Percentiles rank a stretch among this genome's conserved stretches.
phyloP scores from a whole-genome alignment of 345 rosid genomes.

The Pistacia vera region DNA sequence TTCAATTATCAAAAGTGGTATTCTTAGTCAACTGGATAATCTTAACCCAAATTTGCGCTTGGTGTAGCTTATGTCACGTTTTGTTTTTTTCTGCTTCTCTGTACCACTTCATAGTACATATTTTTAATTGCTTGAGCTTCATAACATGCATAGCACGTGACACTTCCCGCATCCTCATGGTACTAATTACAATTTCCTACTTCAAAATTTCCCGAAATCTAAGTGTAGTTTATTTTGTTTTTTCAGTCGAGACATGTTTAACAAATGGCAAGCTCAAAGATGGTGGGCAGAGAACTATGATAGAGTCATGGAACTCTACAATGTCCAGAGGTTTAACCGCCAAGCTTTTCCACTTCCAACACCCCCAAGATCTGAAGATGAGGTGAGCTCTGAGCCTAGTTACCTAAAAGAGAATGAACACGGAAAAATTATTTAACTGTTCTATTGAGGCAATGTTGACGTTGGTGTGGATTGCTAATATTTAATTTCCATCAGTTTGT shows the following conservation, averaged over 20 bases:
- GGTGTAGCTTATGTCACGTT: slow-evolving; percentile 7
- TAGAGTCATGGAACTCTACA: slow-evolving; percentile 93
- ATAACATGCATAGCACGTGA: not conserved
- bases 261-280: slow-evolving; percentile 95
- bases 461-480: not conserved
- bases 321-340: slow-evolving; percentile 96
- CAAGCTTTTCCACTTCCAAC: slow-evolving; percentile 91
- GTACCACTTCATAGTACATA: not conserved
- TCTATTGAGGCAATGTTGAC: not conserved
- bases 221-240: slow-evolving; percentile 28
- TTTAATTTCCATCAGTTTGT: not conserved
- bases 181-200: not conserved
- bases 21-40: slow-evolving; percentile 5
- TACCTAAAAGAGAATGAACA: not conserved
- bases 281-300: slow-evolving; percentile 99
- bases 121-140: slow-evolving; percentile 2
- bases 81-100: not conserved
- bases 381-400: slow-evolving; percentile 52
- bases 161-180: not conserved
- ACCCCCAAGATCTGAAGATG: slow-evolving; percentile 91
- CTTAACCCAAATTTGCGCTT: slow-evolving; percentile 10
- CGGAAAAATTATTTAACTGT: not conserved
- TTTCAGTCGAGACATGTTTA: slow-evolving; percentile 88
- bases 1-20: not conserved
- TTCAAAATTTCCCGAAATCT: slow-evolving; percentile 13